These are phyloP conservation scores for Clavispora vitiphila DNA, from an alignment of 805 yeast species.

Conservation along the genomic window DNA sequence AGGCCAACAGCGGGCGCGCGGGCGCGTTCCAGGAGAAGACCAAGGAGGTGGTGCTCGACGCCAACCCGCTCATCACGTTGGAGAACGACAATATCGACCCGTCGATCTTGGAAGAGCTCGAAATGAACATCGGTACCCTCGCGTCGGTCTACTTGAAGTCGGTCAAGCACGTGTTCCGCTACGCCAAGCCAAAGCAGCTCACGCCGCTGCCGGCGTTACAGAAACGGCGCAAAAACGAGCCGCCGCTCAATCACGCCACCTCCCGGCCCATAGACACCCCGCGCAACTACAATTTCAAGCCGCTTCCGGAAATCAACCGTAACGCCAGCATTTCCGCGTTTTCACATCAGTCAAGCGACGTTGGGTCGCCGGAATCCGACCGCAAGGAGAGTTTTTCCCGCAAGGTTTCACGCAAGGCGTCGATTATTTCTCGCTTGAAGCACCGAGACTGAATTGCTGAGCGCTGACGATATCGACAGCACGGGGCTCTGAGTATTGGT, in stretches of 20 bases:
- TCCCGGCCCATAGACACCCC: conserved; percentile 8
- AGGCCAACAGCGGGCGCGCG: conserved; percentile 28
- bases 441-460: no score
- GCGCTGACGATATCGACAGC: no score
- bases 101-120: conserved; percentile 70
- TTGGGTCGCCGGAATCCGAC: not conserved
- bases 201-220: conserved; percentile 44
- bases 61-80: conserved; percentile 57
- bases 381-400: conserved; percentile 26
- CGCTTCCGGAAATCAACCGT: conserved; percentile 8
- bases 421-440: conserved; percentile 20
- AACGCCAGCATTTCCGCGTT: conserved; percentile 5
- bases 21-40: conserved; percentile 37
- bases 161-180: conserved; percentile 70
- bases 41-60: conserved; percentile 51
- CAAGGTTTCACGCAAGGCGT: conserved; percentile 32
- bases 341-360: conserved; percentile 4
- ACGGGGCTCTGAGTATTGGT: no score
- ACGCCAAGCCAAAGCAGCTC: conserved; percentile 48
- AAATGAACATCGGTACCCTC: conserved; percentile 72
- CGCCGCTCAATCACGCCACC: conserved; percentile 10
- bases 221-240: conserved; percentile 11
- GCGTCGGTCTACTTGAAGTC: conserved; percentile 85
- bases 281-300: conserved; percentile 1
- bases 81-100: conserved; percentile 71